phyloP scores from a whole-genome alignment of 2,329 filamentous ascomycete species.

The Dothidotthia symphoricarpi region DNA sequence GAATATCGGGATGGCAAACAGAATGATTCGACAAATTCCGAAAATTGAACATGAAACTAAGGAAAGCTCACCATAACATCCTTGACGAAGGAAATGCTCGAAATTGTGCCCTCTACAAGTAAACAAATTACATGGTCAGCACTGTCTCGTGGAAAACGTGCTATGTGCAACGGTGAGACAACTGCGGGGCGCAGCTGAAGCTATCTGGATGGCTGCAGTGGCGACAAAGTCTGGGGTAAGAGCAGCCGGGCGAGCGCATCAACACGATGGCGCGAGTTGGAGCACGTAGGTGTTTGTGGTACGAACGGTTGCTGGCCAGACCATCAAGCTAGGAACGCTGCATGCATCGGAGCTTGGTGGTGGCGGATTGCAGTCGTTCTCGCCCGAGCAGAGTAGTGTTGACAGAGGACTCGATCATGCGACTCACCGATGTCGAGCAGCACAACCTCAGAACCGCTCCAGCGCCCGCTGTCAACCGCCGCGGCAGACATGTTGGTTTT shows the following conservation, averaged over 20 bases:
- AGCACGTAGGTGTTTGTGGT: slow-evolving; percentile 14
- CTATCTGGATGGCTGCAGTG: slow-evolving; percentile 18
- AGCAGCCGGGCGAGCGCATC: slow-evolving; percentile 14
- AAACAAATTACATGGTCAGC: slow-evolving; percentile 29
- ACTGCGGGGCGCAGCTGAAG: slow-evolving; percentile 13
- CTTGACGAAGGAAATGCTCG: slow-evolving; percentile 81
- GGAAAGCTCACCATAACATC: slow-evolving; percentile 68
- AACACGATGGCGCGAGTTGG: slow-evolving; percentile 12
- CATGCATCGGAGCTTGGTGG: slow-evolving; percentile 16
- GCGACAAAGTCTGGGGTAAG: slow-evolving; percentile 31
- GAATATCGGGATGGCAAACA: slow-evolving; percentile 19
- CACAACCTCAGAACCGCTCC: slow-evolving; percentile 47
- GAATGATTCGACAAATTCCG: not conserved
- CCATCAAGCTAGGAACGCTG: slow-evolving; percentile 11
- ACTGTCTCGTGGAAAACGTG: slow-evolving; percentile 5
- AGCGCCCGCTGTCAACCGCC: slow-evolving; percentile 30
- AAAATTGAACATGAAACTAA: slow-evolving; percentile 12
- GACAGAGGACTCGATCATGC: slow-evolving; percentile 15
- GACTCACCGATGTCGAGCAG: slow-evolving; percentile 61
- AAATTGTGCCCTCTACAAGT: slow-evolving; percentile 71
- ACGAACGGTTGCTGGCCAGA: slow-evolving; percentile 20
- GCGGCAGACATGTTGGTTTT: slow-evolving; percentile 28
- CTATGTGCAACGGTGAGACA: slow-evolving; percentile 17
- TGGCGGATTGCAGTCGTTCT: slow-evolving; percentile 21
- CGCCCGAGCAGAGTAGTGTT: slow-evolving; percentile 5